Conservation (phyloP, 257 asterid species). For the Plantago ovata region DNA sequence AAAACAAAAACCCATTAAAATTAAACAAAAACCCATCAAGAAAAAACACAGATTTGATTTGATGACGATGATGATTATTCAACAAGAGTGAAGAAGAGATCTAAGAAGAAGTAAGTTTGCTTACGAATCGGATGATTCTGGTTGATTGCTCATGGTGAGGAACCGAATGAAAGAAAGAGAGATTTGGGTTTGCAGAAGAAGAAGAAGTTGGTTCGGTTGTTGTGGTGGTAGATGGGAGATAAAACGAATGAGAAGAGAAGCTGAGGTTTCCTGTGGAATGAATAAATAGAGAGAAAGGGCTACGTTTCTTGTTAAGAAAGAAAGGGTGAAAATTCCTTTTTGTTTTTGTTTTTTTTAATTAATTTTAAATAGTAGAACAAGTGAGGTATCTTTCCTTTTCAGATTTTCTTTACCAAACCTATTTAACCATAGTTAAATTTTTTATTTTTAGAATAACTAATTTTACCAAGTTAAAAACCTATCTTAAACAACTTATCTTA, state of each 20-base stretch:
- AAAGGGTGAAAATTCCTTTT: constrained; percentile 21
- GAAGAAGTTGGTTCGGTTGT: constrained; percentile 12
- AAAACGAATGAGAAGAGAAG: constrained; percentile 25
- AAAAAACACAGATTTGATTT: constrained; percentile 7
- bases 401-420: too few species aligned
- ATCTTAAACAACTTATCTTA: too few species aligned
- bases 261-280: background rate
- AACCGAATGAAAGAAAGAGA: background rate
- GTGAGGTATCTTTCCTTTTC: too few species aligned
- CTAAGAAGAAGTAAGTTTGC: constrained; percentile 30
- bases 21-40: background rate
- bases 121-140: constrained; percentile 31
- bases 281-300: constrained; percentile 22
- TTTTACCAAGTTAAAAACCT: too few species aligned
- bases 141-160: constrained; percentile 21
- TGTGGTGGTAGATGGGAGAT: constrained; percentile 13
- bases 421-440: too few species aligned
- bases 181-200: constrained; percentile 21
- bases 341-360: constrained; percentile 12
- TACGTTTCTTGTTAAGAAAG: constrained; percentile 61
- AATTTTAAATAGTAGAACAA: too few species aligned
- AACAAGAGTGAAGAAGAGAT: too few species aligned
- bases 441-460: too few species aligned
- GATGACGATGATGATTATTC: too few species aligned
- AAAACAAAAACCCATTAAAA: constrained; percentile 20